These are phyloP conservation scores for Phylloporus sp. DNA, from an alignment of 768 basidiomycete genomes.

Conservation along the genomic window DNA sequence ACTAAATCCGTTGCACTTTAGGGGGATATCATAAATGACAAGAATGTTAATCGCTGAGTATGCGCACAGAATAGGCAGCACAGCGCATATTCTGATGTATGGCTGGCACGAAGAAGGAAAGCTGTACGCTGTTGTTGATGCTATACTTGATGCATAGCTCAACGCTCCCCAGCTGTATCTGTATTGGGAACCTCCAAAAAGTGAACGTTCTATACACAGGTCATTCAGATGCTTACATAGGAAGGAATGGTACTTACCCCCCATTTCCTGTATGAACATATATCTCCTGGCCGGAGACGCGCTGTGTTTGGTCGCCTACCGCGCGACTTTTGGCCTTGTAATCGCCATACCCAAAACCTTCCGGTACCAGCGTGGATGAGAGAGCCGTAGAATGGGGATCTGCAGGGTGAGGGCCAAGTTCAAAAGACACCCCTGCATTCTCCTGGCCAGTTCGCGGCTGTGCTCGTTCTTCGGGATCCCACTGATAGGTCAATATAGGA, in stretches of 20 bases:
- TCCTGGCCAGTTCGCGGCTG: conserved; percentile 13
- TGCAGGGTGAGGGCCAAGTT: conserved; percentile 68
- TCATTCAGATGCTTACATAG: neutral
- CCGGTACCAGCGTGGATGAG: conserved; percentile 14
- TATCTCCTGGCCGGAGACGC: conserved; percentile 61
- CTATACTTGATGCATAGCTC: conserved; percentile 80
- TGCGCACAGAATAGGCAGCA: conserved; percentile 78
- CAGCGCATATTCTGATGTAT: conserved; percentile 80
- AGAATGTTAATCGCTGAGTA: neutral
- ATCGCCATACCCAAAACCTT: conserved; percentile 4
- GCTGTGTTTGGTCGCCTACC: conserved; percentile 34
- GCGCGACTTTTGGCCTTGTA: conserved; percentile 17
- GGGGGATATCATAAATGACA: neutral
- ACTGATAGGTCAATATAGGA: conserved; percentile 64
- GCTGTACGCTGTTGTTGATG: conserved; percentile 72
- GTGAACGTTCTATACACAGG: conserved; percentile 63
- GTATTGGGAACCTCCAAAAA: conserved; percentile 91
- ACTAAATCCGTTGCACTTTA: conserved; percentile 83
- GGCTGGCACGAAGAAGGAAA: conserved; percentile 83
- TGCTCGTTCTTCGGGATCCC: conserved; percentile 54
- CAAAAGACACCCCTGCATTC: conserved; percentile 36
- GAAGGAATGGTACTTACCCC: conserved; percentile 37
- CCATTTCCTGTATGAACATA: conserved; percentile 57
- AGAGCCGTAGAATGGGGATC: conserved; percentile 56
- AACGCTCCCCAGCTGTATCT: conserved; percentile 62